Conservation (phyloP, 805 yeast species). For the Ogataea trehaloabstinens region DNA sequence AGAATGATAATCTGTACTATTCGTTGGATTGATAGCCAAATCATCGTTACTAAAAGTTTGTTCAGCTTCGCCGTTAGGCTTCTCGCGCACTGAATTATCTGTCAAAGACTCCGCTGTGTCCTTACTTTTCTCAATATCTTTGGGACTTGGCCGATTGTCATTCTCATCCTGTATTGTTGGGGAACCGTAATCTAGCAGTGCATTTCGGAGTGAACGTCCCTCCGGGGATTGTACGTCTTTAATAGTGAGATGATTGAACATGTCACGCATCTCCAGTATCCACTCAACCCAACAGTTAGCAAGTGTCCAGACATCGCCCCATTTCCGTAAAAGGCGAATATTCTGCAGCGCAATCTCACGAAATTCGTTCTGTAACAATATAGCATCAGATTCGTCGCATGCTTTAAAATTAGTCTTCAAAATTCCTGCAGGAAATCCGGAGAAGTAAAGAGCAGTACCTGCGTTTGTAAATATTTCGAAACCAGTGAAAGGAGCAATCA, state of each 20-base stretch:
- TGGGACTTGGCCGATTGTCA: slow-evolving; percentile 3
- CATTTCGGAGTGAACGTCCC: slow-evolving; percentile 6
- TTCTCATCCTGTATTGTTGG: slow-evolving; percentile 14
- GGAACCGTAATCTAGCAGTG: slow-evolving; percentile 13
- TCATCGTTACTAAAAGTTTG: background rate
- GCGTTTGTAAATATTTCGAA: slow-evolving; percentile 37
- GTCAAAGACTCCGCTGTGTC: background rate
- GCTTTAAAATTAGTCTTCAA: slow-evolving; percentile 19
- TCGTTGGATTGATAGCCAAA: background rate
- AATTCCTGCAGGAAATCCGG: slow-evolving; percentile 28
- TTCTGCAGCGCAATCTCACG: slow-evolving; percentile 17
- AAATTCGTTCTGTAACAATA: slow-evolving; percentile 19
- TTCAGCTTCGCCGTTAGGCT: too few species aligned
- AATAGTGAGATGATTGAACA: slow-evolving; percentile 3
- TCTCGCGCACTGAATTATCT: background rate
- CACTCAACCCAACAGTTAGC: slow-evolving; percentile 32
- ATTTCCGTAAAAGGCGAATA: slow-evolving; percentile 25
- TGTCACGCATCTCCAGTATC: slow-evolving; percentile 25
- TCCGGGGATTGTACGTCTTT: slow-evolving; percentile 2
- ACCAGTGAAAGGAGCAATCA: slow-evolving; percentile 38
- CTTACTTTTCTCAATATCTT: background rate
- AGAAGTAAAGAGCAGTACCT: slow-evolving; percentile 33
- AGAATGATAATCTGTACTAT: slow-evolving; percentile 3
- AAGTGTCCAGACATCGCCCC: slow-evolving; percentile 33
- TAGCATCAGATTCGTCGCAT: slow-evolving; percentile 11